Base-by-base conservation (phyloP, 768 basidiomycete species). In the Mycena belliarum region DNA sequence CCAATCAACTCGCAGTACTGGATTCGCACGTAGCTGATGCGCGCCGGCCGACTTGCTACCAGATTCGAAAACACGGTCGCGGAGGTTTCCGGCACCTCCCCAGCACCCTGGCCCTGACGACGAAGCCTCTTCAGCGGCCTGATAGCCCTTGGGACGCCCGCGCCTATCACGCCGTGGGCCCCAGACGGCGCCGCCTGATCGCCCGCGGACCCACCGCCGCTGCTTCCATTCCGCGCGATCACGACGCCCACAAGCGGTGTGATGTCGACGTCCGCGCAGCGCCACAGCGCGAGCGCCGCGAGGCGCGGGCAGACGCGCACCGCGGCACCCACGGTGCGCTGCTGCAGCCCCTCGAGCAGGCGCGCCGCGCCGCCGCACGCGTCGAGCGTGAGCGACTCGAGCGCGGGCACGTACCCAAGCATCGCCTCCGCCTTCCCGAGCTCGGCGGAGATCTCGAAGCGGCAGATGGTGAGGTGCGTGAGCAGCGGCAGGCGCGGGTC, bases 401-500 rank as follows among this genome's bases (percentile, higher is more conserved):
- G 77, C 59, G 73, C 70, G 15, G 81, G 82, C 70, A 80, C 76
- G 69, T 84, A 84, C 8, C 79, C 76, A 15, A 85, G 71, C 69
- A 83, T 72, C 37, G 77, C 68, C 25, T 72, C 70, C 20, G 69
- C 64, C 49, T 66, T 72, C 58, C 72, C 73, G 21, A 74, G 66
- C 43, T 76, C 77, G 6, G 67, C 48, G 11, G 71, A 68, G 57
- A 85, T 72, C 45, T 71, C 69, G 66, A 81, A 80, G 48, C 75
- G 72, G 38, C 79, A 76, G 44, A 86, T 63, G 18, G 79, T 78
- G 55, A 86, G 76, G 59, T 80, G 75, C 28, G 81, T 80, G 35
- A 86, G 71, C 52, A 72, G 64, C 4, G 73, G 77, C 26, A 84
- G 75, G 48, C 82, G 82, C 7, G 83, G 82, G 68, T 85, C 82